These are phyloP conservation scores for Diplosphaera chodatii DNA, from an alignment of 139 green algal genomes.

Conservation along the genomic window DNA sequence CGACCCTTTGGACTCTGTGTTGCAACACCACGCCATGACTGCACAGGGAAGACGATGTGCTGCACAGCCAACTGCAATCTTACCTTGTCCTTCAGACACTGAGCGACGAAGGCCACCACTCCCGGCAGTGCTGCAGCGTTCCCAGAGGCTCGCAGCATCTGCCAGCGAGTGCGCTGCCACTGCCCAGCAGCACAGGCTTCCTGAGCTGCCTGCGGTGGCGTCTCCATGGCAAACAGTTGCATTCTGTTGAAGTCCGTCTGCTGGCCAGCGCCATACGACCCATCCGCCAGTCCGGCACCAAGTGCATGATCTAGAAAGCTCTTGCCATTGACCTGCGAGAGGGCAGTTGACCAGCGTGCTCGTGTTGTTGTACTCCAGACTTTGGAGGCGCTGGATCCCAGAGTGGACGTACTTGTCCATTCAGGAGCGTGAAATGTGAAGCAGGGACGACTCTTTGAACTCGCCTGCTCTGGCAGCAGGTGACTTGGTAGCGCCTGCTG, in stretches of 20 bases:
- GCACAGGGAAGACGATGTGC: too few species aligned
- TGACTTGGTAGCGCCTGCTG: background rate
- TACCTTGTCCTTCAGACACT: background rate
- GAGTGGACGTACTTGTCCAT: too few species aligned
- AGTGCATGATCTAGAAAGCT: background rate
- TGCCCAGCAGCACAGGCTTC: too few species aligned
- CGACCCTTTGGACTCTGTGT: too few species aligned
- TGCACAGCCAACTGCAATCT: background rate
- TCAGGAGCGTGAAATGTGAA: too few species aligned
- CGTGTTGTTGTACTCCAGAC: too few species aligned
- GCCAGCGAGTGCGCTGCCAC: background rate
- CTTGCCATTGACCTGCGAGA: background rate
- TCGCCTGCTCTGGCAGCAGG: background rate
- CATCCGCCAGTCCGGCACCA: background rate
- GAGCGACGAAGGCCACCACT: background rate
- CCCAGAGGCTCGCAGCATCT: background rate
- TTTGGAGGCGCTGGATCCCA: too few species aligned
- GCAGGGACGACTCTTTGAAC: too few species aligned
- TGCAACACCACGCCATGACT: too few species aligned
- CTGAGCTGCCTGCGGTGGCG: too few species aligned
- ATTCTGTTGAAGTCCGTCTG: background rate
- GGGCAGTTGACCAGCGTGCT: too few species aligned
- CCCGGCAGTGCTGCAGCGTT: background rate
- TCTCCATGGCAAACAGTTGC: background rate
- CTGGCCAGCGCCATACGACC: background rate